A percentile compares a stretch with the other conserved stretches of the same genome.
Evolutionary conservation across 2,329 filamentous ascomycete genomes (phyloP).

Genomic region (Fusarium annulatum): DNA sequence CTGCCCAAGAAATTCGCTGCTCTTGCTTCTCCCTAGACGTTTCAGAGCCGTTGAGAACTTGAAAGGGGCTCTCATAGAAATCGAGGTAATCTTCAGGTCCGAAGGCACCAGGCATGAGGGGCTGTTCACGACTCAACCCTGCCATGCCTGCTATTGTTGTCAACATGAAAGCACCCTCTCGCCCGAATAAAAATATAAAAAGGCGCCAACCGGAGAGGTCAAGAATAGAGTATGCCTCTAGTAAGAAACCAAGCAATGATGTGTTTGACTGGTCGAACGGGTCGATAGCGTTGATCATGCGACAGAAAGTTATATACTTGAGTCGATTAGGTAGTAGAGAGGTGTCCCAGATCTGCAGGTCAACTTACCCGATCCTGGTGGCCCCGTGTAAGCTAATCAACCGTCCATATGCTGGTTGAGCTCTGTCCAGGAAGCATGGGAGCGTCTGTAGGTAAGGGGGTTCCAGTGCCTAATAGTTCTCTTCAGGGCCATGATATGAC

Average conservation of each 20-base stretch:
- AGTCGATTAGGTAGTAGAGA: neutral
- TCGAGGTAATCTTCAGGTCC: constrained; percentile 47
- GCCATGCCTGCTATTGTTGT: constrained; percentile 9
- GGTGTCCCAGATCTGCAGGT: neutral
- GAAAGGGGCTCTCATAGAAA: constrained; percentile 46
- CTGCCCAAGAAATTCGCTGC: constrained; percentile 31
- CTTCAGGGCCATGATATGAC: neutral
- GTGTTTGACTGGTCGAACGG: neutral
- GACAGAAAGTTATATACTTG: constrained; percentile 24
- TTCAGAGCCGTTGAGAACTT: constrained; percentile 40
- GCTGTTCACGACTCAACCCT: constrained; percentile 25
- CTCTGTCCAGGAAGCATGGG: constrained; percentile 1
- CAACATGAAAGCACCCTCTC: neutral
- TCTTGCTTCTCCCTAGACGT: constrained; percentile 40
- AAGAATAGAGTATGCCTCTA: neutral
- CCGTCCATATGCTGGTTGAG: neutral
- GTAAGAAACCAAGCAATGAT: neutral
- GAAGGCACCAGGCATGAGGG: constrained; percentile 47
- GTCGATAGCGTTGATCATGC: constrained; percentile 10
- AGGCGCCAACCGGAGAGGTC: neutral
- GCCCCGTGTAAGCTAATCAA: constrained; percentile 5
- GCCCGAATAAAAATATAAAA: neutral
- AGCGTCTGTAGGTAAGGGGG: neutral
- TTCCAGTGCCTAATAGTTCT: neutral
- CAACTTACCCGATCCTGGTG: constrained; percentile 6